Base-by-base conservation (phyloP, 83 land plant genomes). In the Picea engelmannii region DNA sequence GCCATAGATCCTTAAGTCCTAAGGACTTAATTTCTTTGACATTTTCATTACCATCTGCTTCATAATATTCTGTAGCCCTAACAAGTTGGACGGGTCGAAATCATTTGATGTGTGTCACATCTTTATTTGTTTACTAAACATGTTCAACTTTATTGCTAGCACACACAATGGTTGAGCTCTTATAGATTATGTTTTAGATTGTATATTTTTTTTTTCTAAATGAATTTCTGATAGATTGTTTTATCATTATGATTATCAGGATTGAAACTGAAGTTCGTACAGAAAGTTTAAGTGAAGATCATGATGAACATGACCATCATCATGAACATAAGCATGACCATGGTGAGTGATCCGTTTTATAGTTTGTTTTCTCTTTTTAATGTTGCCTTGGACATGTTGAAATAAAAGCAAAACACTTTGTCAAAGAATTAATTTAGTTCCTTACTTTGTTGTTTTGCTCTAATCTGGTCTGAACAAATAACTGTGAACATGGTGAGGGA, bases 271-370 rank as follows among this genome's bases (percentile, higher is more conserved):
- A 86, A 79, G 88, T 94, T 3, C 82, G 80, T 79, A 71, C 84
- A 82, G 94, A 90, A 87, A 85, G 52, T 63, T 84, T 83, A 78
- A 84, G 88, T 78, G 92, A 86, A 31, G 93, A 87, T 64, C 91
- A 93, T 55, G 61, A 61, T 47, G 44, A 70, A 16, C 84, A 89
- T 73, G 85, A 84, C 40, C 86, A 86, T 60, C 58, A 78, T 16
- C 86, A 89, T 80, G 89, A 88, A 8, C 94, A 93, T 85, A 83
- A 89, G n/a, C 96, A 90, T 82, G 79, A 93, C 42, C 92, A 93
- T 78, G 86, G 87, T 85, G 60, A 61, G 86, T 62, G 15, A 27
- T 80, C 11, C 40, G 4, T 25, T 76, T 40, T 25, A 11, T 25
- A 76, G 40, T 25, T 25, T 27, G 16, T 40, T 10, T 25, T 76